Conservation (phyloP, 352 stramenopile species). For the Detonula confervacea region DNA sequence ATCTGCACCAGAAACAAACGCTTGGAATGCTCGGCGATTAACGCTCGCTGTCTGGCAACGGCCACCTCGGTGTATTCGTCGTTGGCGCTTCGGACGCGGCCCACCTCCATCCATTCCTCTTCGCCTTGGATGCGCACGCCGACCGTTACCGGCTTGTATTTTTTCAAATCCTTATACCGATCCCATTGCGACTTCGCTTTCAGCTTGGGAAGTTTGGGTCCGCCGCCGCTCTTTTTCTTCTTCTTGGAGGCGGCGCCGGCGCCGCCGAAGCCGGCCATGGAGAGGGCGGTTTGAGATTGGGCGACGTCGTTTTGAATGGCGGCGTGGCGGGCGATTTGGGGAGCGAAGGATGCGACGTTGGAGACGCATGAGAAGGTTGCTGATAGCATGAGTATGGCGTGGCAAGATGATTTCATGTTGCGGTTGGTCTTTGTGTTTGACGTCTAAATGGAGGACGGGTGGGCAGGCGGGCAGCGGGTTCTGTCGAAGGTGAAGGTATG, state of each 20-base stretch:
- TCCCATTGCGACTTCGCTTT: conserved; percentile 82
- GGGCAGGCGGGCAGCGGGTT: too few relatives aligned
- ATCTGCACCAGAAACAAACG: conserved; percentile 71
- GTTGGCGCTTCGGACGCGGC: conserved; percentile 63
- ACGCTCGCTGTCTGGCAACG: conserved; percentile 64
- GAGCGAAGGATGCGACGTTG: background rate
- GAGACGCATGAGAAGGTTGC: background rate
- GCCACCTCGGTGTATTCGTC: conserved; percentile 55
- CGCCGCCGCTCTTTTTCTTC: conserved; percentile 30
- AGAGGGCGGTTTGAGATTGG: too few relatives aligned
- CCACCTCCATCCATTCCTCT: conserved; percentile 74
- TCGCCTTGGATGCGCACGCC: conserved; percentile 54
- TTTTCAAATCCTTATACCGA: conserved; percentile 70
- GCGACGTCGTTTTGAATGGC: background rate
- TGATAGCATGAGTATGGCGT: conserved; percentile 6
- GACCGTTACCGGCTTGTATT: conserved; percentile 54
- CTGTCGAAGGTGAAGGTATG: too few relatives aligned
- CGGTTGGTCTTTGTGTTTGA: too few relatives aligned
- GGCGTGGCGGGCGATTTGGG: background rate
- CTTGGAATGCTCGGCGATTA: conserved; percentile 79
- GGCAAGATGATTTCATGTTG: background rate
- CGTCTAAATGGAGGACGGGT: too few relatives aligned
- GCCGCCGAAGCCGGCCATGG: conserved; percentile 48
- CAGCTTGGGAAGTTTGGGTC: conserved; percentile 43
- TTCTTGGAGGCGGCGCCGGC: conserved; percentile 5